Evolutionary conservation across 2,329 filamentous ascomycete genomes (phyloP).

Genomic region (Ophiostoma angusticollis): DNA sequence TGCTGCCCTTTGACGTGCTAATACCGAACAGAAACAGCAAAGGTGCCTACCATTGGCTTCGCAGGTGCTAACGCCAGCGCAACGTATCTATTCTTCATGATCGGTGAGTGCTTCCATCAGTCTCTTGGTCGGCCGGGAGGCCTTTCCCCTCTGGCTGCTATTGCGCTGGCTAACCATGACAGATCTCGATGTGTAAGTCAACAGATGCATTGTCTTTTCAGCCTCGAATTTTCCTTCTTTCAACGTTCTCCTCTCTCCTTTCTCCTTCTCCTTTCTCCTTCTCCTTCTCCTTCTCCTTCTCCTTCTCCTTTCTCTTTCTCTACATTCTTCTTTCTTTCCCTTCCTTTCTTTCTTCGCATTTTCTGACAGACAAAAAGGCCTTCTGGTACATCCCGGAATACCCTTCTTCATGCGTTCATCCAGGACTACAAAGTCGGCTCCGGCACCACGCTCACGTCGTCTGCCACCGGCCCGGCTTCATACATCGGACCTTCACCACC

Average conservation of each 20-base stretch:
- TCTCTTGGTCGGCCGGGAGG: no score
- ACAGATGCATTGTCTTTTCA: no score
- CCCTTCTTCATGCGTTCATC: conserved; percentile 17
- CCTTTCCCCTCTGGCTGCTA: not conserved
- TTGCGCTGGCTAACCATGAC: not conserved
- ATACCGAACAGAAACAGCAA: conserved; percentile 15
- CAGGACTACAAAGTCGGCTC: conserved; percentile 15
- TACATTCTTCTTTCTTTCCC: no score
- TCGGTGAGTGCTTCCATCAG: conserved; percentile 11
- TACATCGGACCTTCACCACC: conserved; percentile 22
- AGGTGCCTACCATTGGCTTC: conserved; percentile 14
- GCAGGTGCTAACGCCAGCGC: conserved; percentile 13
- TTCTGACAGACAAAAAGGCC: no score
- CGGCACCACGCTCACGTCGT: conserved; percentile 13
- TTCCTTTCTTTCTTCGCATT: no score
- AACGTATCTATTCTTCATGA: conserved; percentile 19
- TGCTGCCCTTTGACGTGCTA: no score
- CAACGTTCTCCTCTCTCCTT: no score
- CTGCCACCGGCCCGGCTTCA: conserved; percentile 13
- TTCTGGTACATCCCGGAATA: conserved; percentile 3
- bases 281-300: no score
- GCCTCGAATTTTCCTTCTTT: no score
- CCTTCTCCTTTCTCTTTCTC: no score
- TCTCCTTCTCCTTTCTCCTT: no score
- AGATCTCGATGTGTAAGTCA: conserved; percentile 17